Base-by-base conservation (phyloP, 176 grass and related monocot genomes). In the Oryza australiensis region DNA sequence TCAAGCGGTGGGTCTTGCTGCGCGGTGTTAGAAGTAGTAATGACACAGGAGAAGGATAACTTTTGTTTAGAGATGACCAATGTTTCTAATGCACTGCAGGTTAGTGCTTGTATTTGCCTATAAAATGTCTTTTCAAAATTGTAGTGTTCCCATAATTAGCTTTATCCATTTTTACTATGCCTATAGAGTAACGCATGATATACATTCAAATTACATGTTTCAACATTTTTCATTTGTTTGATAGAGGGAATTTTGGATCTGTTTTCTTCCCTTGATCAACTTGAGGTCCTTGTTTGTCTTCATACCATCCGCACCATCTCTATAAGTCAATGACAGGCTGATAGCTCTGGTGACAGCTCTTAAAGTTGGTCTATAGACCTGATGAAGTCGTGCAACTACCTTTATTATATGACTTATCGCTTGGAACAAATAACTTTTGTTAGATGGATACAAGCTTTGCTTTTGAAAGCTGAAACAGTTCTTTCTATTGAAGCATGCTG, bases 21-120 rank as follows among this genome's bases (percentile, higher is more conserved):
- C 80, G 88, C 88, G 28, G 88, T 93, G 49, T 78, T 93, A 37
- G 91, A 93, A 69, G 73, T 93, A 37, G 77, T 90, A 24, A 90
- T 85, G 37, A 90, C 80, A 22, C 80, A 5, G 32, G 91, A 93
- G 83, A 93, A 88, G 73, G 27, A 79, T 46, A 83, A 90, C 62
- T 93, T 93, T 65, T 74, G 87, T 67, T 33, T 20, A 33, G 91
- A 93, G 75, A 85, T 90, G 78, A 88, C 86, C 62, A 82, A 38
- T 51, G 68, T 90, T 76, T 88, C 80, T 22, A 85, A 82, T 43
- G 85, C 88, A 49, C 70, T 94, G 30, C 78, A 88, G 91, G 91
- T 90, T 72, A 64, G 76, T 64, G 9, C 34, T 80, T 29, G 42
- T 78, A 30, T 48, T 9, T 73, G 18, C 34, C 3, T 87, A 12